A percentile compares a stretch with the other conserved stretches of the same genome.
phyloP scores from a whole-genome alignment of 805 yeast species.

The Pichia eremophila region DNA sequence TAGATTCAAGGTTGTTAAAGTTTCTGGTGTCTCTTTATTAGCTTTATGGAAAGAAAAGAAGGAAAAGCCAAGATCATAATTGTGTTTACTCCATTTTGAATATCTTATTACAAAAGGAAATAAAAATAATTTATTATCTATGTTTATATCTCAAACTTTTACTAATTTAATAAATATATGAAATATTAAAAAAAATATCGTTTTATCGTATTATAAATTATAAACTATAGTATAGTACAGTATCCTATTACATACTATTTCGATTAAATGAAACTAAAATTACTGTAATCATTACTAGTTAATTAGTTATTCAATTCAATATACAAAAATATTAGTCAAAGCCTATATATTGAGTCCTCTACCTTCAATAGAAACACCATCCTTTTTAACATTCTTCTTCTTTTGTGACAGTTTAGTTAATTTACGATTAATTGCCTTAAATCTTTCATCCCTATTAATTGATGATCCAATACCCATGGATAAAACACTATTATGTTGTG shows the following conservation, averaged over 20 bases:
- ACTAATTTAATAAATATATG: too few relatives aligned
- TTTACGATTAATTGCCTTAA: constrained; percentile 63
- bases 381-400: constrained; percentile 44
- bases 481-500: constrained; percentile 29
- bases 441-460: constrained; percentile 63
- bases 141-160: neutral
- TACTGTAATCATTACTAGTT: too few relatives aligned
- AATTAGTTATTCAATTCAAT: too few relatives aligned
- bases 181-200: too few relatives aligned
- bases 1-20: constrained; percentile 99
- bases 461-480: constrained; percentile 42
- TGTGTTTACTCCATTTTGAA: constrained; percentile 10
- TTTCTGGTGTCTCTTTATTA: constrained; percentile 98
- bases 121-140: neutral
- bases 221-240: too few relatives aligned
- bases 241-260: too few relatives aligned
- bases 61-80: constrained; percentile 99
- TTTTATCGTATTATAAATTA: too few relatives aligned
- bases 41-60: constrained; percentile 99
- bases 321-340: too few relatives aligned
- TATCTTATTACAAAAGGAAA: neutral
- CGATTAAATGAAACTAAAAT: too few relatives aligned
- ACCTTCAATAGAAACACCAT: constrained; percentile 78
- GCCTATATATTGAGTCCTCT: constrained; percentile 29
- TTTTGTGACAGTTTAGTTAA: constrained; percentile 38